Conservation (phyloP, 208 protist species). For the Leishmania tropica region DNA sequence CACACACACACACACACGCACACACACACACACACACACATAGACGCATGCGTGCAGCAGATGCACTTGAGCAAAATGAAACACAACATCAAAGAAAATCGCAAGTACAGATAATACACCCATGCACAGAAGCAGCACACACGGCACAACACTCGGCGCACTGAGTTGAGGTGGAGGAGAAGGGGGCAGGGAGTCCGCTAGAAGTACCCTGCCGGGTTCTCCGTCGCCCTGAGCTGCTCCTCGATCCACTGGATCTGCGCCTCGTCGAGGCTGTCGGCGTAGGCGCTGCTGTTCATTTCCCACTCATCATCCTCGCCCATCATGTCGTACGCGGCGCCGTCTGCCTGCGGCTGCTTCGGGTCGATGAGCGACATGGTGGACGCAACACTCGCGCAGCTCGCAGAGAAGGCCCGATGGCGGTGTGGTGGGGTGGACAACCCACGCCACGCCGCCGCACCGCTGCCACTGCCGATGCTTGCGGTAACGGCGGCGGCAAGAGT, state of each 20-base stretch:
- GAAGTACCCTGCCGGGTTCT: slow-evolving; percentile 66
- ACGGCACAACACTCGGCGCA: not conserved
- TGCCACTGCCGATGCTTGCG: slow-evolving; percentile 3
- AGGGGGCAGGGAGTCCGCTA: not conserved
- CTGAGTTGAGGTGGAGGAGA: not conserved
- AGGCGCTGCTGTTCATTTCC: slow-evolving; percentile 81
- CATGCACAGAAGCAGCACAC: not conserved
- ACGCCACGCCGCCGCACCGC: not conserved
- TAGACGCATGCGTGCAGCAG: not conserved
- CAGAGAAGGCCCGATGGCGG: slow-evolving; percentile 11
- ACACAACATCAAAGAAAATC: too few species aligned
- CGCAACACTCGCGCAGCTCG: slow-evolving; percentile 28
- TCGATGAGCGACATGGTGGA: slow-evolving; percentile 33
- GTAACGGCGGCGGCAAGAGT: not conserved
- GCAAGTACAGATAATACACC: not conserved
- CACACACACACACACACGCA: too few species aligned
- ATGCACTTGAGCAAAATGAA: not conserved
- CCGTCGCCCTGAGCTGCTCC: slow-evolving; percentile 63
- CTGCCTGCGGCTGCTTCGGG: slow-evolving; percentile 7
- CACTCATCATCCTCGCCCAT: slow-evolving; percentile 37
- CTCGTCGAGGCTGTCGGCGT: slow-evolving; percentile 82
- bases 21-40: not conserved
- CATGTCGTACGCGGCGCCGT: slow-evolving; percentile 20
- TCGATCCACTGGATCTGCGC: slow-evolving; percentile 81
- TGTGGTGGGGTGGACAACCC: not conserved